A percentile compares a stretch with the other conserved stretches of the same genome.
phyloP scores from a whole-genome alignment of 2,329 filamentous ascomycete genomes.

The Botrytis paeoniae region DNA sequence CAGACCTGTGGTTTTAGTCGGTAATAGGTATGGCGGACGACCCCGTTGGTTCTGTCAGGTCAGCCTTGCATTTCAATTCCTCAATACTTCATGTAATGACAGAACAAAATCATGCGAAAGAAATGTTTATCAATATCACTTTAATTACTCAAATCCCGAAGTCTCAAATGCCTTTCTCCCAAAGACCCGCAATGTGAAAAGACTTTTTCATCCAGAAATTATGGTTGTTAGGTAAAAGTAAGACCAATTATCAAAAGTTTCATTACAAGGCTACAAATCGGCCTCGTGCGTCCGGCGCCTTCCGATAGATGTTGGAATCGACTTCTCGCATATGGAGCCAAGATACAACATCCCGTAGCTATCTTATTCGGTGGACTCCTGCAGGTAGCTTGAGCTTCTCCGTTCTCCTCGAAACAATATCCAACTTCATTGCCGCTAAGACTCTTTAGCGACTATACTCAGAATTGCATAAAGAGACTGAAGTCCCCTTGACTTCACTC shows the following conservation, averaged over 20 bases:
- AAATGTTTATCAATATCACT: neutral
- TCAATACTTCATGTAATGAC: neutral
- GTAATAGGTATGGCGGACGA: neutral
- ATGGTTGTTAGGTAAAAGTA: conserved; percentile 16
- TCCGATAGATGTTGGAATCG: conserved; percentile 10
- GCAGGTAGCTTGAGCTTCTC: conserved; percentile 14
- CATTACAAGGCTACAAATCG: conserved; percentile 12
- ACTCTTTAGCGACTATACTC: neutral
- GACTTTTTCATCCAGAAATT: neutral
- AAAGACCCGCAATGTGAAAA: neutral
- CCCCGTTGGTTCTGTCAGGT: neutral
- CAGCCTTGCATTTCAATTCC: neutral
- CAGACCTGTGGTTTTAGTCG: neutral
- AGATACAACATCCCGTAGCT: conserved; percentile 2
- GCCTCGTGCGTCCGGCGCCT: conserved; percentile 18
- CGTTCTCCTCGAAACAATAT: conserved; percentile 8
- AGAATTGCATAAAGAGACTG: conserved; percentile 5
- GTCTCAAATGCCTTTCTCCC: neutral
- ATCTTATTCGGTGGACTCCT: conserved; percentile 11
- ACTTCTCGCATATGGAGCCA: neutral
- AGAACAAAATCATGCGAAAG: conserved; percentile 2
- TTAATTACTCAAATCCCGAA: neutral
- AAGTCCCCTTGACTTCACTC: conserved; percentile 3
- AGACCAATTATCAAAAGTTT: neutral
- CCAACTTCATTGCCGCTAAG: conserved; percentile 5